phyloP scores from a whole-genome alignment of 1,139 yeast genomes.

The Pichia norvegensis region DNA sequence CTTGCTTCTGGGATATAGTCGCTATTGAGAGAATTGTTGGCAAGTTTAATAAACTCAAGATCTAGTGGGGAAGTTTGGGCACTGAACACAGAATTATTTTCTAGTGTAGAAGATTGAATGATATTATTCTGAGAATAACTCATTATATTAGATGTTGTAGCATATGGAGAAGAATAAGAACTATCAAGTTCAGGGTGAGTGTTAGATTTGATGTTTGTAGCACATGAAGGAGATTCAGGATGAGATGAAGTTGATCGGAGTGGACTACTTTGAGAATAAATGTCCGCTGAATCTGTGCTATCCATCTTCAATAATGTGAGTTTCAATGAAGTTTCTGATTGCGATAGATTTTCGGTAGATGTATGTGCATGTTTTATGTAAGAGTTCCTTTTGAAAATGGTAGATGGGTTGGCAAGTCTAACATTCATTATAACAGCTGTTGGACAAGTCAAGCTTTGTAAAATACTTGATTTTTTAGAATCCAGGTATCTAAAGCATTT shows the following conservation, averaged over 20 bases:
- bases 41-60: not conserved
- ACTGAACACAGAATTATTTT: not conserved
- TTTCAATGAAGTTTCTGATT: not conserved
- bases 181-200: not conserved
- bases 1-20: not conserved
- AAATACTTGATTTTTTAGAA: constrained; percentile 2
- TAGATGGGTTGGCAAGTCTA: constrained; percentile 27
- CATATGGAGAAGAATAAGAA: not conserved
- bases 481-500: constrained; percentile 60
- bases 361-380: not conserved
- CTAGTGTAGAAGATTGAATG: not conserved
- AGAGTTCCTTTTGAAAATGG: not conserved
- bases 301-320: not conserved
- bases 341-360: not conserved
- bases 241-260: not conserved
- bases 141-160: not conserved
- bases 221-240: not conserved
- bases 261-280: not conserved
- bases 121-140: not conserved
- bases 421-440: constrained; percentile 25
- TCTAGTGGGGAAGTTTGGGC: not conserved
- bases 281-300: not conserved
- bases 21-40: not conserved
- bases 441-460: not conserved
- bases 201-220: not conserved